Evolutionary conservation across 768 basidiomycete genomes (phyloP).

Genomic region (Nevesoporus exiguus): DNA sequence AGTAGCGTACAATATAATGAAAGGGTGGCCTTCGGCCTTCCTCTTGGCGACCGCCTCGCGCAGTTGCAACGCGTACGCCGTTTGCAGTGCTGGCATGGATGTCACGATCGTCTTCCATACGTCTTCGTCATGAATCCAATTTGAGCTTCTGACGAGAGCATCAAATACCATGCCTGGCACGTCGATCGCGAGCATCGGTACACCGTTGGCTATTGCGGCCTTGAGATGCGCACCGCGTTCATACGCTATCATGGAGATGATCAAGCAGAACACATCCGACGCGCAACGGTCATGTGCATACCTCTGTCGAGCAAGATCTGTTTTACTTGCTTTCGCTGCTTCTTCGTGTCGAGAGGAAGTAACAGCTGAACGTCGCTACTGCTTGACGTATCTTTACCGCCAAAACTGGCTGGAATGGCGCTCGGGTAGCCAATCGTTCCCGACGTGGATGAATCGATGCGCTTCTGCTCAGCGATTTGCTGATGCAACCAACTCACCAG

Average conservation of each 20-base stretch:
- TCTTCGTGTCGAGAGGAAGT: slow-evolving; percentile 67
- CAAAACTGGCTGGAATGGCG: slow-evolving; percentile 26
- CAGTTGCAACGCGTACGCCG: slow-evolving; percentile 63
- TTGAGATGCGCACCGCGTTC: slow-evolving; percentile 58
- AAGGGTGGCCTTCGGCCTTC: slow-evolving; percentile 60
- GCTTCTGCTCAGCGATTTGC: slow-evolving; percentile 77
- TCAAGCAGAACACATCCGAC: neutral
- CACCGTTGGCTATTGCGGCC: slow-evolving; percentile 52
- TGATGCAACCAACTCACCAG: slow-evolving; percentile 73
- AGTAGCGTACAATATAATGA: slow-evolving; percentile 61
- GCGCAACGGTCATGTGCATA: slow-evolving; percentile 19
- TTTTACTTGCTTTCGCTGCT: slow-evolving; percentile 69
- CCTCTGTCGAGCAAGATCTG: slow-evolving; percentile 68
- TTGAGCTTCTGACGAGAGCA: slow-evolving; percentile 48
- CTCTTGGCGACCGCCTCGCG: slow-evolving; percentile 62
- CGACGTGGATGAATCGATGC: slow-evolving; percentile 62
- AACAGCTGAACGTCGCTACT: slow-evolving; percentile 58
- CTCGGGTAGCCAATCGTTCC: slow-evolving; percentile 50
- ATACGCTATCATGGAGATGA: slow-evolving; percentile 45
- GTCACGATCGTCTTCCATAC: slow-evolving; percentile 60
- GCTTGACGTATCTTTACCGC: slow-evolving; percentile 34
- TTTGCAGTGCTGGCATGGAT: slow-evolving; percentile 53
- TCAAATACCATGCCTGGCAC: slow-evolving; percentile 61
- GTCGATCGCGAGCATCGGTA: slow-evolving; percentile 73
- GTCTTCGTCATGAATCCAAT: slow-evolving; percentile 76